A percentile compares a stretch with the other conserved stretches of the same genome.
Evolutionary conservation across 2,329 filamentous ascomycete species (phyloP).

Genomic region (Cephalotrichum gorgonifer): DNA sequence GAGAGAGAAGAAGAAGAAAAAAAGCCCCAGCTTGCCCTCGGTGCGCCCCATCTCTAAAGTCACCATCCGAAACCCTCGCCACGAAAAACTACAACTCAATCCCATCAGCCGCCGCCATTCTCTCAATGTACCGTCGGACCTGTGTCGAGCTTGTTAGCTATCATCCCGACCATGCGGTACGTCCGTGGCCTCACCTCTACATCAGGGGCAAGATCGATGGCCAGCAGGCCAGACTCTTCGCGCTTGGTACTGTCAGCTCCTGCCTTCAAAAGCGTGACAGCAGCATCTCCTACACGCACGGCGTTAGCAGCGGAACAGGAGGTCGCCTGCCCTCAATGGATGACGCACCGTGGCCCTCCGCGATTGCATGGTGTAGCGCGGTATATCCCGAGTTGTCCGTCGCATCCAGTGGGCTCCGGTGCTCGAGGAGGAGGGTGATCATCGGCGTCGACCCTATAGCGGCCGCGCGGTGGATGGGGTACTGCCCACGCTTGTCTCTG

Average conservation of each 20-base stretch:
- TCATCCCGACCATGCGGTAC: background rate
- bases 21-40: too few species aligned
- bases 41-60: background rate
- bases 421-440: conserved; percentile 65
- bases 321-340: background rate
- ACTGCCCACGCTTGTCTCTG: conserved; percentile 79
- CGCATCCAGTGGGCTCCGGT: conserved; percentile 72
- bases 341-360: conserved; percentile 57
- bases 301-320: background rate
- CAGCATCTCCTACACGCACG: conserved; percentile 55
- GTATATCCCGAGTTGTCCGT: conserved; percentile 77
- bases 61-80: background rate
- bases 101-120: conserved; percentile 74
- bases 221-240: conserved; percentile 58
- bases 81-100: conserved; percentile 44
- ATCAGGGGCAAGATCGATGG: conserved; percentile 80
- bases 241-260: conserved; percentile 75
- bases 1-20: background rate
- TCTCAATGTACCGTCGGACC: conserved; percentile 67
- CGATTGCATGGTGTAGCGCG: conserved; percentile 77
- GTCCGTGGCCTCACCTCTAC: conserved; percentile 51
- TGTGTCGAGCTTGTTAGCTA: conserved; percentile 18
- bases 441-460: conserved; percentile 86
- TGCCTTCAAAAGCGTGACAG: conserved; percentile 69
- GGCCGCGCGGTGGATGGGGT: conserved; percentile 83